Percentiles rank a stretch among this genome's conserved stretches.
These are phyloP conservation scores for Besnoitia besnoiti DNA, from an alignment of 169 alveolate genomes.

Conservation along the genomic window DNA sequence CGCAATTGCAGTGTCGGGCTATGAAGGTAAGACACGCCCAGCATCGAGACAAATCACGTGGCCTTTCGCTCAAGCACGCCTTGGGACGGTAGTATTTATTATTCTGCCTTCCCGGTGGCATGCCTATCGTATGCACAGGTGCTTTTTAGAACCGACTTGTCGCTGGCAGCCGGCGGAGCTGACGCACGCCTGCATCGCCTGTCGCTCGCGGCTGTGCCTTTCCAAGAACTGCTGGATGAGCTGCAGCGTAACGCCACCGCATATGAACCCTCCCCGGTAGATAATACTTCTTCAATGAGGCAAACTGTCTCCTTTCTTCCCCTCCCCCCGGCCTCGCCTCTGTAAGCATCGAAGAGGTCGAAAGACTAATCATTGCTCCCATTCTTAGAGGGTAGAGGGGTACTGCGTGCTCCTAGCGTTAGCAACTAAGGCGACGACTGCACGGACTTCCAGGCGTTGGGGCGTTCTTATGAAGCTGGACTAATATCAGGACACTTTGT, in stretches of 20 bases:
- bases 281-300: neutral
- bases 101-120: neutral
- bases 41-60: neutral
- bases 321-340: neutral
- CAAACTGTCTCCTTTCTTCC: constrained; percentile 5
- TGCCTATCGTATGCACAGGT: neutral
- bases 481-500: no score
- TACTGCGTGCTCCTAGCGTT: no score
- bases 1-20: neutral
- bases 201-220: neutral
- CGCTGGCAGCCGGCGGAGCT: neutral
- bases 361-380: no score
- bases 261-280: neutral
- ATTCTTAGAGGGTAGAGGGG: no score
- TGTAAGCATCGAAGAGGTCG: neutral
- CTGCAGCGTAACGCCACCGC: neutral
- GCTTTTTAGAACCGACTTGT: neutral
- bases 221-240: neutral
- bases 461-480: no score
- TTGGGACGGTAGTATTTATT: neutral
- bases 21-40: neutral
- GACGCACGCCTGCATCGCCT: neutral
- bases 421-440: no score
- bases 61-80: neutral
- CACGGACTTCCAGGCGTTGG: no score